Evolutionary conservation across 2,329 filamentous ascomycete species (phyloP).

Genomic region (Neofusicoccum ribis): DNA sequence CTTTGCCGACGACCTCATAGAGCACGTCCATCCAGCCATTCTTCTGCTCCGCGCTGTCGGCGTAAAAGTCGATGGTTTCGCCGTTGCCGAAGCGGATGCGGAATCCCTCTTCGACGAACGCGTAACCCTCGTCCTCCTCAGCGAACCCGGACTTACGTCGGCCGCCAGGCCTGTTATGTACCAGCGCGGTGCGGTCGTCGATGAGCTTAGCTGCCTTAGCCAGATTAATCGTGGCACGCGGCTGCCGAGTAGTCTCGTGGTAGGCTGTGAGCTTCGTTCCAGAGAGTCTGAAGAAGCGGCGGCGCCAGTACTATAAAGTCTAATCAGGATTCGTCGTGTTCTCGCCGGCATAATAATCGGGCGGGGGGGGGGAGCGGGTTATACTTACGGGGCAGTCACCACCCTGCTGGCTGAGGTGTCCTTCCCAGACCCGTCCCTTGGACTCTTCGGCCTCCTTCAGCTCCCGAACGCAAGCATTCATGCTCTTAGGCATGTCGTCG

Average conservation of each 20-base stretch:
- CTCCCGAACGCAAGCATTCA: conserved; percentile 94
- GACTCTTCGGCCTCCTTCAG: conserved; percentile 86
- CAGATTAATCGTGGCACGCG: conserved; percentile 94
- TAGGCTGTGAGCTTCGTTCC: conserved; percentile 92
- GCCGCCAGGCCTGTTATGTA: conserved; percentile 74
- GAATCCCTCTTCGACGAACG: conserved; percentile 99
- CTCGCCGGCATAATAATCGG: background rate
- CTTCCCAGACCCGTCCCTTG: conserved; percentile 77
- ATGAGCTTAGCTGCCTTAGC: conserved; percentile 90
- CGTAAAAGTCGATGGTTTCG: conserved; percentile 98
- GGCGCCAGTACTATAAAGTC: conserved; percentile 79
- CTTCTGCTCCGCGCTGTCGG: conserved; percentile 83
- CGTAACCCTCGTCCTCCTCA: conserved; percentile 98
- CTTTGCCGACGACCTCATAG: conserved; percentile 66
- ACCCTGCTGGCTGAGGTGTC: conserved; percentile 90
- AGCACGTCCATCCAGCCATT: conserved; percentile 93
- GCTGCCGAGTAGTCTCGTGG: conserved; percentile 92
- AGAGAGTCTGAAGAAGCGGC: conserved; percentile 92
- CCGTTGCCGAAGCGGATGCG: conserved; percentile 97
- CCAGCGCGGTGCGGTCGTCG: conserved; percentile 82
- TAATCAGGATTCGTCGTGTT: conserved; percentile 23
- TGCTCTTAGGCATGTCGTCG: conserved; percentile 98
- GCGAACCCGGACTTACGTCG: conserved; percentile 93
- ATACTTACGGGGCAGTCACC: conserved; percentile 89
- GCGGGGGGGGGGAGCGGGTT: conserved; percentile 27